Conservation (phyloP, 2,329 filamentous ascomycete genomes). For the Metarhizium humberi region DNA sequence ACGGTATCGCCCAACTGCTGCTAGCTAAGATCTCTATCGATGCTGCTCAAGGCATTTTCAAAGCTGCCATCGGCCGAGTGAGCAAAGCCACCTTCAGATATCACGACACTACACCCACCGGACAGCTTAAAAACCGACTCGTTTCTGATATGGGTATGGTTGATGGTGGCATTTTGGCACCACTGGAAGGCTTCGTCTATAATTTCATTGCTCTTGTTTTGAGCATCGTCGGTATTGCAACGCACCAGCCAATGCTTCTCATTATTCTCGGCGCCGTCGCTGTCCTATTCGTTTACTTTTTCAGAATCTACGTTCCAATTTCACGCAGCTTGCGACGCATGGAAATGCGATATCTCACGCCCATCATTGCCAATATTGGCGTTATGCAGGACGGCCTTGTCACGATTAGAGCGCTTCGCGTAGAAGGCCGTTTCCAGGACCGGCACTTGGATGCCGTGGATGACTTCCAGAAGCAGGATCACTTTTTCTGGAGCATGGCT, state of each 20-base stretch:
- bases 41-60: conserved; percentile 68
- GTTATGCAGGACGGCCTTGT: conserved; percentile 77
- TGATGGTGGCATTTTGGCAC: conserved; percentile 72
- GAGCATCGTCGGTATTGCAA: conserved; percentile 68
- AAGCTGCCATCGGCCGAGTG: conserved; percentile 61
- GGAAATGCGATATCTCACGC: conserved; percentile 83
- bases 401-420: conserved; percentile 76
- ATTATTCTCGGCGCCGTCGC: conserved; percentile 62
- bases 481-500: conserved; percentile 89
- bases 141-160: conserved; percentile 86
- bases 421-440: conserved; percentile 69
- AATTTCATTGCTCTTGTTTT: conserved; percentile 62
- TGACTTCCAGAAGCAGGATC: conserved; percentile 87
- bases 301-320: conserved; percentile 67
- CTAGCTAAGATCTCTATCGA: conserved; percentile 72
- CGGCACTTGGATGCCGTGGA: conserved; percentile 75
- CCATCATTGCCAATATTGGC: conserved; percentile 87
- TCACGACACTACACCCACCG: conserved; percentile 83
- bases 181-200: conserved; percentile 64
- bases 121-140: conserved; percentile 83
- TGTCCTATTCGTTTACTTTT: conserved; percentile 60
- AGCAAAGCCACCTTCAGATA: conserved; percentile 79
- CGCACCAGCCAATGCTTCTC: conserved; percentile 69
- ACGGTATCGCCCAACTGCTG: conserved; percentile 53
- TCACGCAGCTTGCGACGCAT: conserved; percentile 76